phyloP scores from a whole-genome alignment of 768 basidiomycete species.

The Pulveroboletus sp. region DNA sequence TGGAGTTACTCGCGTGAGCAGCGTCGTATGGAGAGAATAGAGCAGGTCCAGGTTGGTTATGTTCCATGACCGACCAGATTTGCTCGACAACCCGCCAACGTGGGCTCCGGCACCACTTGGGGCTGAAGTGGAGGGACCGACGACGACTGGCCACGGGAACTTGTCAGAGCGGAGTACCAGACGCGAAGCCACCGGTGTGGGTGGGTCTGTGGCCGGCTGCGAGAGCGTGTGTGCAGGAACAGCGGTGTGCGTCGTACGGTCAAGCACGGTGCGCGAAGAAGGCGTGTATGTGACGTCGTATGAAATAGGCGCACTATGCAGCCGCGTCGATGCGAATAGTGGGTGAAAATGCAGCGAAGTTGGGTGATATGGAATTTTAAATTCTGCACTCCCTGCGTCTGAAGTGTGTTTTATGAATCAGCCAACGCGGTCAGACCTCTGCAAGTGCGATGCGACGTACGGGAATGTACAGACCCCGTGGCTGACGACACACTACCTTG shows the following conservation, averaged over 20 bases:
- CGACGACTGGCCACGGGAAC: constrained; percentile 59
- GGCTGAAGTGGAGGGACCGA: constrained; percentile 33
- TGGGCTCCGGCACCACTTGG: constrained; percentile 27
- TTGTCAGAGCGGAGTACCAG: constrained; percentile 52
- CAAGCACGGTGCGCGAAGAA: constrained; percentile 52
- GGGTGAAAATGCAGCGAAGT: constrained; percentile 57
- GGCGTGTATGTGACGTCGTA: constrained; percentile 57
- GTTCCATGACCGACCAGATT: constrained; percentile 21
- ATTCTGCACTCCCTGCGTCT: constrained; percentile 25
- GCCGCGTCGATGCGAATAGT: constrained; percentile 50
- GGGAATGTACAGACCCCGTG: constrained; percentile 36
- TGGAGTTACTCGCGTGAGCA: constrained; percentile 51
- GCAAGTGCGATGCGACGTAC: constrained; percentile 29
- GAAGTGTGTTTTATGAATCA: neutral
- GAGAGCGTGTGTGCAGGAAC: constrained; percentile 53
- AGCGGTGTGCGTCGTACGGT: constrained; percentile 47
- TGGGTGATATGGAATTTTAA: constrained; percentile 19
- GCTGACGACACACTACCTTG: constrained; percentile 37
- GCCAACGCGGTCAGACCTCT: constrained; percentile 1
- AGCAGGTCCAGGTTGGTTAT: constrained; percentile 65
- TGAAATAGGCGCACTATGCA: constrained; percentile 56
- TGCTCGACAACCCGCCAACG: constrained; percentile 19
- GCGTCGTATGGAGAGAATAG: constrained; percentile 52
- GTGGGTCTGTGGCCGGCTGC: constrained; percentile 63
- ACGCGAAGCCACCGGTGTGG: constrained; percentile 39